phyloP scores from a whole-genome alignment of 257 asterid genomes.

The Fraxinus anomala region DNA sequence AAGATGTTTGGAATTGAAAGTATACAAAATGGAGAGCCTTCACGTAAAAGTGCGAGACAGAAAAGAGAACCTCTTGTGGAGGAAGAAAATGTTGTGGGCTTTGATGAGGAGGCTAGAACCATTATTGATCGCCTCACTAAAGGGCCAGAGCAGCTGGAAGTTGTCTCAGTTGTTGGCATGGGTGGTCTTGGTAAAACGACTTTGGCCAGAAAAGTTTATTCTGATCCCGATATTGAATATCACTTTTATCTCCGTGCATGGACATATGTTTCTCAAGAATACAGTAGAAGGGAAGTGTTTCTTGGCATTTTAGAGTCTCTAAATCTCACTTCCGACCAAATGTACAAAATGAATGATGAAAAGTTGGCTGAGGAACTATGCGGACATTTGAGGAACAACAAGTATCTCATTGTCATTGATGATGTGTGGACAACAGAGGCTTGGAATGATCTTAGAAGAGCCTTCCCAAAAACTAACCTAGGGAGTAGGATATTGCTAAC shows the following conservation, averaged over 20 bases:
- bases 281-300: conserved; percentile 39
- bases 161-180: conserved; percentile 36
- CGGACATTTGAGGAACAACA: conserved; percentile 26
- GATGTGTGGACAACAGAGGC: conserved; percentile 40
- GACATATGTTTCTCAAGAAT: conserved; percentile 41
- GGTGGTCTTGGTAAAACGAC: conserved; percentile 44
- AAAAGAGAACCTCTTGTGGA: conserved; percentile 39
- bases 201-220: conserved; percentile 31
- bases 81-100: conserved; percentile 40
- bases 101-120: conserved; percentile 37
- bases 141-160: conserved; percentile 31
- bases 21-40: conserved; percentile 31
- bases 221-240: conserved; percentile 24
- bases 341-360: conserved; percentile 32
- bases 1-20: conserved; percentile 52
- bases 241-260: conserved; percentile 41
- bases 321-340: conserved; percentile 25
- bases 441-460: conserved; percentile 38
- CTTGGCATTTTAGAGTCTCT: conserved; percentile 35
- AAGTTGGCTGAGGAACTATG: conserved; percentile 27
- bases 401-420: conserved; percentile 41
- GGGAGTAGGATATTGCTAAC: conserved; percentile 37
- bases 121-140: conserved; percentile 26
- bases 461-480: conserved; percentile 30
- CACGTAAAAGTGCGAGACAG: conserved; percentile 16